These are phyloP conservation scores for Alternaria angustiovoidea DNA, from an alignment of 2,329 filamentous ascomycete genomes.

Conservation along the genomic window DNA sequence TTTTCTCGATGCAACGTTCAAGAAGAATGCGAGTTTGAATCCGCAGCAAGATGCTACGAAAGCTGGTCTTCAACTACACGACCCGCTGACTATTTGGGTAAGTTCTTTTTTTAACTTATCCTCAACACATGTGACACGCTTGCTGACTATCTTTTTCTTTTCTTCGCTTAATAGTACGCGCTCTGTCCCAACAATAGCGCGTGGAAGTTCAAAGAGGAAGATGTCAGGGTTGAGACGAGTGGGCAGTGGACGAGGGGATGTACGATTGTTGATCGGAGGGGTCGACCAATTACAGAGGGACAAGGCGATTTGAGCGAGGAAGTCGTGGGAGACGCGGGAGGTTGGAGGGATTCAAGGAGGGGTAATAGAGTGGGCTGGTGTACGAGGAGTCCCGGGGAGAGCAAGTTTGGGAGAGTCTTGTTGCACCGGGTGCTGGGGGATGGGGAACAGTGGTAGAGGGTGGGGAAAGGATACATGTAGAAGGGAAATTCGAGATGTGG, in stretches of 20 bases:
- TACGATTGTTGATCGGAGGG: slow-evolving; percentile 81
- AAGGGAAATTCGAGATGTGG: too few relatives aligned
- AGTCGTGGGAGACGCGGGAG: slow-evolving; percentile 73
- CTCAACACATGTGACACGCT: too few relatives aligned
- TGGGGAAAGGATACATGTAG: too few relatives aligned
- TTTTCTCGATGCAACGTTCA: slow-evolving; percentile 57
- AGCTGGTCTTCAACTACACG: slow-evolving; percentile 56
- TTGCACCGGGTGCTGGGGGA: slow-evolving; percentile 70
- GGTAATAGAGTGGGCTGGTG: slow-evolving; percentile 85
- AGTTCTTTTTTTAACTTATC: too few relatives aligned
- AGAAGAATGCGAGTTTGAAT: slow-evolving; percentile 55
- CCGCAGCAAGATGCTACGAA: slow-evolving; percentile 45
- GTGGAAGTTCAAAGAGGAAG: slow-evolving; percentile 62
- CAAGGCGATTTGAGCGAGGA: slow-evolving; percentile 46
- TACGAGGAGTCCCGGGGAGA: slow-evolving; percentile 71
- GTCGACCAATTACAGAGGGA: slow-evolving; percentile 60
- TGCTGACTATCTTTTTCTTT: too few relatives aligned
- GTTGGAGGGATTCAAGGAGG: slow-evolving; percentile 76
- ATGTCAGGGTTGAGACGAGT: slow-evolving; percentile 86
- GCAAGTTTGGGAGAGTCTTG: slow-evolving; percentile 71
- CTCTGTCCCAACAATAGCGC: slow-evolving; percentile 23
- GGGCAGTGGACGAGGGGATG: slow-evolving; percentile 96
- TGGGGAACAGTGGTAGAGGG: slow-evolving; percentile 13
- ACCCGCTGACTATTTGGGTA: slow-evolving; percentile 52
- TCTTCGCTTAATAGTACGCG: slow-evolving; percentile 31